phyloP scores from a whole-genome alignment of 2,329 filamentous ascomycete genomes.

The Juglanconis juglandina region DNA sequence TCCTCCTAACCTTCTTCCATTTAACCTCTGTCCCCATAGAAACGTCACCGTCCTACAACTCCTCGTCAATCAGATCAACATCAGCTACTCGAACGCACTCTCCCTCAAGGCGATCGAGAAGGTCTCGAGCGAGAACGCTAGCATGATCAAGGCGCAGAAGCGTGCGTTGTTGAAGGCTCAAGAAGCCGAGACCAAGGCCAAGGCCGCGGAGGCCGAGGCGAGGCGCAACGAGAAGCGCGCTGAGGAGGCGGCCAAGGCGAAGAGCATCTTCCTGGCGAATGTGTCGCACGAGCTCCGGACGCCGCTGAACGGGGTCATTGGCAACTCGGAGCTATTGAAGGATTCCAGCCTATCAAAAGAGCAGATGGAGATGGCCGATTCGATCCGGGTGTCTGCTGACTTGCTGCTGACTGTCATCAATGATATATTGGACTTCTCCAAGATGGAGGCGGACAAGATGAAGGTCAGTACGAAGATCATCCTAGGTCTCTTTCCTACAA shows the following conservation, averaged over 20 bases:
- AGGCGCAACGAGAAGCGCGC: conserved; percentile 77
- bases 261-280: conserved; percentile 75
- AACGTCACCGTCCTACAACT: conserved; percentile 65
- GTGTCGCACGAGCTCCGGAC: conserved; percentile 80
- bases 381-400: conserved; percentile 81
- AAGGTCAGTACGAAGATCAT: conserved; percentile 38
- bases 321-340: conserved; percentile 78
- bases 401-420: conserved; percentile 90
- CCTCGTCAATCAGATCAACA: conserved; percentile 74
- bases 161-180: conserved; percentile 68
- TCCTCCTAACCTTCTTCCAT: neutral
- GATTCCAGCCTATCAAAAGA: conserved; percentile 73
- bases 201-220: conserved; percentile 71
- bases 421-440: conserved; percentile 92
- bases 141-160: conserved; percentile 76
- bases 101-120: conserved; percentile 70
- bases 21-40: neutral
- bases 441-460: conserved; percentile 85
- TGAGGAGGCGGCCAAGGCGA: conserved; percentile 78
- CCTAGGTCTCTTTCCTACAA: too few relatives aligned
- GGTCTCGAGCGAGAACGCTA: conserved; percentile 72
- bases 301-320: conserved; percentile 83
- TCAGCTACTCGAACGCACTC: conserved; percentile 66
- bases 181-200: conserved; percentile 72
- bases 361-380: conserved; percentile 82